Base-by-base conservation (phyloP, 208 protist genomes). In the Acanthamoeba triangularis region DNA sequence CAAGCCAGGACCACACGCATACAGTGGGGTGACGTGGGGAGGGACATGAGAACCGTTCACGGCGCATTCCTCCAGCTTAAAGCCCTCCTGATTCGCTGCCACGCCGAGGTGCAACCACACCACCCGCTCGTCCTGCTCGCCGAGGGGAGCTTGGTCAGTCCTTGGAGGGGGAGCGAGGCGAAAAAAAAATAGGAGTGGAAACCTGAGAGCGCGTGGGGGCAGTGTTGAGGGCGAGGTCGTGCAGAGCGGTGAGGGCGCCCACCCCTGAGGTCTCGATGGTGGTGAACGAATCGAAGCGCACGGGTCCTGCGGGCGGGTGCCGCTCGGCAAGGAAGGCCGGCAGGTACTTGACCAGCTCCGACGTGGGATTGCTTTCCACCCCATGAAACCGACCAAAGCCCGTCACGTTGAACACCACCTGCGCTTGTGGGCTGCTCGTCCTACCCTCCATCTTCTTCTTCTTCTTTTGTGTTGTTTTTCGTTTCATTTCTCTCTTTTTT, bases 331-430 rank as follows among this genome's bases (percentile, higher is more conserved):
- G n/a, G 28, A 23, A 69, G 63, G 20, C 63, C n/a, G 63, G 63
- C 63, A 69, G n/a, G n/a, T 69, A 35, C 63, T 69, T 69, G 63
- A 80, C 35, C 3, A 80, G 72, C 41, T 80, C 72, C 6, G 72
- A 41, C 18, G 72, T 80, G 14, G 72, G 72, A n/a, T 80, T 80
- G 35, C 25, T 37, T 14, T 52, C 41, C 72, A 80, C 72, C 35
- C 72, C 72, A n/a, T 80, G 72, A 49, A 80, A 80, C 6, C 37
- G 72, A 23, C 72, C 72, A 49, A 80, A 80, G 20, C 72, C 72
- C 2, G 72, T 80, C 35, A 80, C 35, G 72, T 80, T 41, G 37
- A 80, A 41, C n/a, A 80, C 72, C 72, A 80, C 72, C 63, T n/a
- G 2, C 28, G 63, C 28, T 35, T n/a, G 63, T 28, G 63, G 2